Evolutionary conservation across 495 filamentous ascomycete genomes (phyloP), one percentile per base, ranked within the genome.

Genomic region (Hypoxylon rickii): DNA sequence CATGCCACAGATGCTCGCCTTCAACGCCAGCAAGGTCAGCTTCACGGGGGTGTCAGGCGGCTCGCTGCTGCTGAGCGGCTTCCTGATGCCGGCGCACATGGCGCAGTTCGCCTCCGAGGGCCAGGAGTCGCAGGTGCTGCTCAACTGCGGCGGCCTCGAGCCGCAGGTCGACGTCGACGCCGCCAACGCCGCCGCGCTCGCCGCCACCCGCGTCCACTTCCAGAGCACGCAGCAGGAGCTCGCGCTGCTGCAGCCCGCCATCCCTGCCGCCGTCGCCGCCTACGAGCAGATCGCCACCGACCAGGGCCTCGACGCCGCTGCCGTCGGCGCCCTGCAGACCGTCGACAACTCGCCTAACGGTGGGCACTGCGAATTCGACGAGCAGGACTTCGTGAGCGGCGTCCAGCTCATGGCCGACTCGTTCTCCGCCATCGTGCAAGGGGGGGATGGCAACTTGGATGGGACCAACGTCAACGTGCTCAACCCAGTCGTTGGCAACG

Each of bases 311-410:
- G 53, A 51, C 16, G 61, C 64, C 0, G 51, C 36, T 10, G 50
- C 76, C 49, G 69, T 79, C 56, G 73, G 71, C 19, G 63, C 67
- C 5, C 45, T 77, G 39, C 75, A 79, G 68, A 79, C 76, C 0
- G 76, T 78, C 2, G 75, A 81, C 41, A 79, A 79, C 57, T 69
- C 68, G 11, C 78, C 76, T 1, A 44, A 64, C 16, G 74, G 76
- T 4, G 77, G 78, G 0, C 78, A 79, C 64, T 80, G 78, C 63
- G 76, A 75, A 47, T 79, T 80, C 50, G 78, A 80, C 61, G 75
- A 69, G 40, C 7, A 70, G 52, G 76, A 65, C 15, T 80, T 80
- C 46, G 71, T 73, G 3, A 71, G 66, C 19, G 78, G 78, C 16
- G 73, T 80, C 7, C 78, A 80, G 65, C 60, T 76, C 12, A 74